phyloP scores from a whole-genome alignment of 257 asterid genomes.

The Nemophila menziesii region DNA sequence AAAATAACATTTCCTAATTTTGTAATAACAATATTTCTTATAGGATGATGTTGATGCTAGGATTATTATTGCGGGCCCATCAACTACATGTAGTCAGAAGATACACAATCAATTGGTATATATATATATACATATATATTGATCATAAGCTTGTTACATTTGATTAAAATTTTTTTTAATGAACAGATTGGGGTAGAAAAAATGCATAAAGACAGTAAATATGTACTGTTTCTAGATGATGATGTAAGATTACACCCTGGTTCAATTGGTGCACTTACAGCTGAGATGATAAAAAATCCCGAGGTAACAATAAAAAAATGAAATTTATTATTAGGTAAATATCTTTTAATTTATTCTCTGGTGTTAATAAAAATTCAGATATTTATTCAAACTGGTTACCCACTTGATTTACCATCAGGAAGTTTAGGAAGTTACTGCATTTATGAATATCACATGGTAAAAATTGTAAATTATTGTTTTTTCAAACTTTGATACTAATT shows the following conservation, averaged over 20 bases:
- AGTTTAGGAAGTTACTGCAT: constrained; percentile 99
- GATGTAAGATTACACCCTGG: constrained; percentile 99
- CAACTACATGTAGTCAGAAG: constrained; percentile 97
- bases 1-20: too few relatives aligned
- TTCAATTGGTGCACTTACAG: constrained; percentile 86
- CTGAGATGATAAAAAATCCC: constrained; percentile 91
- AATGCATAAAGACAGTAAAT: constrained; percentile 87
- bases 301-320: constrained; percentile 39
- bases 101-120: constrained; percentile 96
- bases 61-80: constrained; percentile 75
- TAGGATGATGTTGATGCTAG: constrained; percentile 76
- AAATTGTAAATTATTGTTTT: not conserved
- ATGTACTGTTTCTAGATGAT: constrained; percentile 88
- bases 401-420: constrained; percentile 99
- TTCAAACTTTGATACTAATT: not conserved
- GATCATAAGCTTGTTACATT: too few relatives aligned
- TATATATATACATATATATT: not conserved
- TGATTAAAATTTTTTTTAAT: not conserved
- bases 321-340: not conserved
- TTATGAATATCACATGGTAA: constrained; percentile 98
- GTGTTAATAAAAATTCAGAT: constrained; percentile 52
- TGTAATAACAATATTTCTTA: not conserved
- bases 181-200: constrained; percentile 85
- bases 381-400: constrained; percentile 98
- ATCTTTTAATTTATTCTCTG: not conserved